A percentile compares a stretch with the other conserved stretches of the same genome.
phyloP scores from a whole-genome alignment of 768 basidiomycete genomes.

The Tylopilus vinaceipallidus region DNA sequence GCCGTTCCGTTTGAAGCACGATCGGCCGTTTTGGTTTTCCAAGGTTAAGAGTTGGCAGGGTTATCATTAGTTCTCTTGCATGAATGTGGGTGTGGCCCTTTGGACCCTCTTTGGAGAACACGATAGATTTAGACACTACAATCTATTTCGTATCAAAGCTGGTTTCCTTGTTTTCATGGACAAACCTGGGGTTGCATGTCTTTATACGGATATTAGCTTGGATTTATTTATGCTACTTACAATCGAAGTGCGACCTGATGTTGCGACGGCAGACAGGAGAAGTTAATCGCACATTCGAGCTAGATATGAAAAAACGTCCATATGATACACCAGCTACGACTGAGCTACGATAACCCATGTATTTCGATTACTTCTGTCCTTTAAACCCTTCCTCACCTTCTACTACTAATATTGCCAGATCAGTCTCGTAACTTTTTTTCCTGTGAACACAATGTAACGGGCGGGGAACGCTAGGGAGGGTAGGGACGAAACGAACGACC shows the following conservation, averaged over 20 bases:
- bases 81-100: too few relatives aligned
- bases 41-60: constrained; percentile 71
- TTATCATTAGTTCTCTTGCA: constrained; percentile 2
- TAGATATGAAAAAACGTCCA: constrained; percentile 8
- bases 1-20: constrained; percentile 73
- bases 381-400: constrained; percentile 20
- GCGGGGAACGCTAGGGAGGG: neutral
- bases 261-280: too few relatives aligned
- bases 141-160: neutral
- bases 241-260: too few relatives aligned
- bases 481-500: constrained; percentile 10
- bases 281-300: too few relatives aligned
- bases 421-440: constrained; percentile 22
- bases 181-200: too few relatives aligned
- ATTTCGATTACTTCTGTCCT: constrained; percentile 34
- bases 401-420: constrained; percentile 30
- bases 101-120: neutral
- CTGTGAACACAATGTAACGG: constrained; percentile 22
- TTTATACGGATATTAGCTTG: too few relatives aligned
- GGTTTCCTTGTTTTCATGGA: too few relatives aligned
- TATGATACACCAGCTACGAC: constrained; percentile 32
- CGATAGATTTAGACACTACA: neutral
- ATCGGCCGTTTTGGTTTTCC: constrained; percentile 93
- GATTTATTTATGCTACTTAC: too few relatives aligned
- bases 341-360: constrained; percentile 25